Evolutionary conservation across 1,284 basidiomycete genomes (phyloP).

Genomic region (Ceraceosorus guamensis): DNA sequence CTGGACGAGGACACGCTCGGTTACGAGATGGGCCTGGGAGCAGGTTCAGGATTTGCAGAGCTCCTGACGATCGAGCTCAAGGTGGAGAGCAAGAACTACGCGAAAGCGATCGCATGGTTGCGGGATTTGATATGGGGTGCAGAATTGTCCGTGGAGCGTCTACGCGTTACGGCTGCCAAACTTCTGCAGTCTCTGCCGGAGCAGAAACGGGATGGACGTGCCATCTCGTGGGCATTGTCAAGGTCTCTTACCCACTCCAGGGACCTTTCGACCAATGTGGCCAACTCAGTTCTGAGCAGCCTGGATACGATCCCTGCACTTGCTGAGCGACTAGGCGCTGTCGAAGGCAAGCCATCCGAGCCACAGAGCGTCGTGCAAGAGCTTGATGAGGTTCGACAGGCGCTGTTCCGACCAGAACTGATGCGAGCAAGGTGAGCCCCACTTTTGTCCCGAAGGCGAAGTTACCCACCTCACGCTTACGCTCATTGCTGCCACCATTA

Average conservation of each 20-base stretch:
- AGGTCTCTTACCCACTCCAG: constrained; percentile 64
- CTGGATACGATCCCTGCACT: constrained; percentile 73
- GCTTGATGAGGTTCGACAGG: constrained; percentile 30
- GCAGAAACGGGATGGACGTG: constrained; percentile 80
- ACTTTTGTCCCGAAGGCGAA: no score
- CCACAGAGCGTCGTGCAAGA: constrained; percentile 28
- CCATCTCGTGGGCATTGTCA: constrained; percentile 68
- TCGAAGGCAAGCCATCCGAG: constrained; percentile 6
- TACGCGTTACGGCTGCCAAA: constrained; percentile 80
- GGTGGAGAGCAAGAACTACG: constrained; percentile 73
- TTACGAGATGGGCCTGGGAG: constrained; percentile 71
- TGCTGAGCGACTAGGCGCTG: constrained; percentile 58
- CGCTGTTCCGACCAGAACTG: constrained; percentile 59
- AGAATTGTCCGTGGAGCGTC: constrained; percentile 75
- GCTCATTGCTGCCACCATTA: no score
- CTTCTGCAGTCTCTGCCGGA: constrained; percentile 85
- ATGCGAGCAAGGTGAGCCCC: no score
- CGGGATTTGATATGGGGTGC: constrained; percentile 77
- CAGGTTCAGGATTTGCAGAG: constrained; percentile 60
- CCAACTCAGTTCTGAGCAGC: constrained; percentile 66
- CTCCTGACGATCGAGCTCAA: constrained; percentile 65
- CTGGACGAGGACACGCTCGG: constrained; percentile 86
- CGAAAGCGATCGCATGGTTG: constrained; percentile 75
- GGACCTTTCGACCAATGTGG: constrained; percentile 64
- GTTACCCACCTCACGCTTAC: no score